Conservation (phyloP, 2,329 filamentous ascomycete species). For the Capronia americana region DNA sequence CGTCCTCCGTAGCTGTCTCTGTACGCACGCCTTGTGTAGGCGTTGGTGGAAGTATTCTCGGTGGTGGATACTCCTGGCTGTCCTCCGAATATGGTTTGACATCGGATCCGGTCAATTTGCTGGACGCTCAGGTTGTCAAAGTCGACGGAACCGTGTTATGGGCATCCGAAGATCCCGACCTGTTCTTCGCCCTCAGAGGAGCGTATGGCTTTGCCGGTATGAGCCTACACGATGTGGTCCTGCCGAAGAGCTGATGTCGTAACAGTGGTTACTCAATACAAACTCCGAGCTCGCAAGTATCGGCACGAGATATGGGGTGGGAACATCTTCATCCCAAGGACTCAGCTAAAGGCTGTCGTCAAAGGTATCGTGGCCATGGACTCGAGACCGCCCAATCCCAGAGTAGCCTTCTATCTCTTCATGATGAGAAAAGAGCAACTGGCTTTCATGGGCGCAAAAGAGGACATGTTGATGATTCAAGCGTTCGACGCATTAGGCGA, state of each 20-base stretch:
- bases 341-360: conserved; percentile 13
- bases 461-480: conserved; percentile 17
- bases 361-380: conserved; percentile 16
- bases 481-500: conserved; percentile 11
- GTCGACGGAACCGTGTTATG: conserved; percentile 13
- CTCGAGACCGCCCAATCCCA: conserved; percentile 15
- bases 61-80: conserved; percentile 18
- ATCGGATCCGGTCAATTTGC: conserved; percentile 15
- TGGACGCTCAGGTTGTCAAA: conserved; percentile 18
- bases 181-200: conserved; percentile 11
- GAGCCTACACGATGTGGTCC: not conserved
- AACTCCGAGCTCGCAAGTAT: conserved; percentile 17
- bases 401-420: conserved; percentile 14
- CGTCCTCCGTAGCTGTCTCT: not conserved
- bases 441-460: not conserved
- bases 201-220: conserved; percentile 11
- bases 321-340: conserved; percentile 15
- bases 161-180: conserved; percentile 18
- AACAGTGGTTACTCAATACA: conserved; percentile 13
- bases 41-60: conserved; percentile 15
- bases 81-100: conserved; percentile 17
- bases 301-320: conserved; percentile 5
- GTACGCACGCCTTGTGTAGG: conserved; percentile 13
- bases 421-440: conserved; percentile 15
- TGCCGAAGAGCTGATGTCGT: not conserved